These are phyloP conservation scores for Ophiocytium majus DNA, from an alignment of 352 stramenopile species.

Conservation along the genomic window DNA sequence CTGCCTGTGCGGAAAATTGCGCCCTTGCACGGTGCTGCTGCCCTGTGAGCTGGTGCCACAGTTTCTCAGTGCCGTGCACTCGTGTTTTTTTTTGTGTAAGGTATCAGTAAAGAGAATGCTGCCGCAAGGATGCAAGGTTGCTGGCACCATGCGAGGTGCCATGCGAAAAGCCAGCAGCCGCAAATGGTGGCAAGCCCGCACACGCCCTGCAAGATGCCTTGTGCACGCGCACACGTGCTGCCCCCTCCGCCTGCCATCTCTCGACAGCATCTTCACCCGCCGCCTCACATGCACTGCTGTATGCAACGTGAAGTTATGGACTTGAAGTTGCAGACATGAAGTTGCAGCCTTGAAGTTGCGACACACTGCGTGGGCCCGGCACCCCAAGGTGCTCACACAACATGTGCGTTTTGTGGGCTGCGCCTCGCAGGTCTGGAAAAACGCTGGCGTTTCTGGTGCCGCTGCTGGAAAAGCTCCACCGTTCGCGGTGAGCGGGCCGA, in stretches of 20 bases:
- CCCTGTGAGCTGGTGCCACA: no score
- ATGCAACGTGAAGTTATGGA: background rate
- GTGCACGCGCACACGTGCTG: no score
- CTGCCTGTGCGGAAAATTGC: no score
- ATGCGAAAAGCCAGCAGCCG: no score
- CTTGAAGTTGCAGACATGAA: background rate
- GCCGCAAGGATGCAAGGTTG: no score
- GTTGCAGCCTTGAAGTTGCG: background rate
- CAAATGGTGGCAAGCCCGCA: no score
- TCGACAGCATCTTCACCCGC: background rate
- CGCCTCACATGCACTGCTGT: background rate
- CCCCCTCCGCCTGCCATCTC: background rate
- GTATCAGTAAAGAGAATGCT: no score
- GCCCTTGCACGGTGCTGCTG: no score
- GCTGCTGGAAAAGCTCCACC: conserved; percentile 81
- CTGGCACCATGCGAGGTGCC: no score
- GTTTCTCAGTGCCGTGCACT: no score
- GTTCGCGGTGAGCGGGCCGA: conserved; percentile 58
- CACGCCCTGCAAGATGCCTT: no score
- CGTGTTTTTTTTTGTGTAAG: no score
- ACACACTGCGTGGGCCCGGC: background rate
- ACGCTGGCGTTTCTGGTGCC: conserved; percentile 83
- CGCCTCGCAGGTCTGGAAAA: conserved; percentile 73
- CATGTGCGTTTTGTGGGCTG: background rate
- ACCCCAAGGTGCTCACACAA: background rate